These are phyloP conservation scores for Peronospora farinosa DNA, from an alignment of 352 stramenopile genomes.

Conservation along the genomic window DNA sequence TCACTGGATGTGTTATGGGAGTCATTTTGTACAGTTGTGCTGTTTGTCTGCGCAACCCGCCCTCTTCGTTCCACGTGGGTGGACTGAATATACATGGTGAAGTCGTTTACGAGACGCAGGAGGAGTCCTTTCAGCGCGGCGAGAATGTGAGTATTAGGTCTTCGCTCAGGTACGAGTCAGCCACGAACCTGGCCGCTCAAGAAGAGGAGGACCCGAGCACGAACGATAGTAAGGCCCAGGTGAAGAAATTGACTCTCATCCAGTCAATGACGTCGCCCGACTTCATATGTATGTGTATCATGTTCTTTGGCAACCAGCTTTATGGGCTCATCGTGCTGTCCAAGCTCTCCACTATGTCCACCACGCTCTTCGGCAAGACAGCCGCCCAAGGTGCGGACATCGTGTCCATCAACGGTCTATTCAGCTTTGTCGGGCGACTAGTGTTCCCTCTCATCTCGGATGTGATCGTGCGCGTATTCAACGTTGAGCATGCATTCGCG, in stretches of 20 bases:
- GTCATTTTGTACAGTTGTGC: conserved; percentile 37
- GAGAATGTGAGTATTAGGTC: conserved; percentile 31
- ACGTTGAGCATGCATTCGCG: too few relatives aligned
- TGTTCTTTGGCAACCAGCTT: conserved; percentile 63
- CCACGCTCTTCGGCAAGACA: conserved; percentile 42
- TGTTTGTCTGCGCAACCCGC: conserved; percentile 27
- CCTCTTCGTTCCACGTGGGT: conserved; percentile 44
- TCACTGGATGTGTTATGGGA: too few relatives aligned
- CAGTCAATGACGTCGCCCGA: conserved; percentile 45
- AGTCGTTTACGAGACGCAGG: conserved; percentile 23
- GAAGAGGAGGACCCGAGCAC: too few relatives aligned
- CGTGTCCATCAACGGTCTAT: conserved; percentile 59
- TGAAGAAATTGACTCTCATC: conserved; percentile 46
- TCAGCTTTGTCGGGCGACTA: conserved; percentile 42
- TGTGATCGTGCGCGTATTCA: too few relatives aligned
- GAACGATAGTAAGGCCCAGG: background rate
- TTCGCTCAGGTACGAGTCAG: conserved; percentile 39
- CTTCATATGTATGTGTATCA: conserved; percentile 66
- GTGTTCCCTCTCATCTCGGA: too few relatives aligned
- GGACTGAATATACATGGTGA: conserved; percentile 65
- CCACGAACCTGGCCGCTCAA: conserved; percentile 11
- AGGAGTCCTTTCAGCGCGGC: conserved; percentile 28
- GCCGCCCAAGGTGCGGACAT: conserved; percentile 36
- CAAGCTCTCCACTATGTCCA: conserved; percentile 56
- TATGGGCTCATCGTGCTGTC: conserved; percentile 63